Base-by-base conservation (phyloP, 805 yeast species). In the Candida pseudoglaebosa region DNA sequence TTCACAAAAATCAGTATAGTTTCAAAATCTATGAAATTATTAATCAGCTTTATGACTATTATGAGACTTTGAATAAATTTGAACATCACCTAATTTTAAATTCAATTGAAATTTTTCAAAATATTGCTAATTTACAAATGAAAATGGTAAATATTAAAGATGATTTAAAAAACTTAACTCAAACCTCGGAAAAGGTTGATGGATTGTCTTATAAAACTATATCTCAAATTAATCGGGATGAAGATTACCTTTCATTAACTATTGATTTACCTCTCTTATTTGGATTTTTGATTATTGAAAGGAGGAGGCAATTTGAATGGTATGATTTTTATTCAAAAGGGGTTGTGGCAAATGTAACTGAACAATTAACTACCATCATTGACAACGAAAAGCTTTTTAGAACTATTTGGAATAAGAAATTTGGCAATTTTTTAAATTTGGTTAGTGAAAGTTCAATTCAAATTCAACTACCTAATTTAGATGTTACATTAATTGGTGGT, bases 231-330 rank as follows among this genome's bases (percentile, higher is more conserved):
- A 65, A 62, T 34, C 42, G 40, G 7, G 47, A 59, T 16, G 73
- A 68, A 46, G 66, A 68, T 42, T 53, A 60, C 39, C 52, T 67
- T 4, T 62, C 72, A 2, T 47, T 67, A 29, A 77, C 82, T 1
- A 67, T 77, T 10, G 93, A 85, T 53, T 53, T 85, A 19, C 95
- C 95, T 0, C 53, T 84, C 9, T 58, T 84, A 1, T 82, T 84
- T 54, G 93, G 93, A 1, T 63, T 82, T n/a, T 73, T 78, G 56
- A 44, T 82, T 2, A 70, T 84, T 34, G 90, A 84, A 46, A 68
- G 64, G 32, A 61, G 82, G 36, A 65, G 87, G 36, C 75, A 83
- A 47, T 61, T 64, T 34, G 76, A 75, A 46, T 82, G 88, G 84
- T 57, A 57, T 35, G 72, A 68, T 42, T 66, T 59, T 53, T 53